Conservation (phyloP, 331 rosid species). For the Telfairia occidentalis region DNA sequence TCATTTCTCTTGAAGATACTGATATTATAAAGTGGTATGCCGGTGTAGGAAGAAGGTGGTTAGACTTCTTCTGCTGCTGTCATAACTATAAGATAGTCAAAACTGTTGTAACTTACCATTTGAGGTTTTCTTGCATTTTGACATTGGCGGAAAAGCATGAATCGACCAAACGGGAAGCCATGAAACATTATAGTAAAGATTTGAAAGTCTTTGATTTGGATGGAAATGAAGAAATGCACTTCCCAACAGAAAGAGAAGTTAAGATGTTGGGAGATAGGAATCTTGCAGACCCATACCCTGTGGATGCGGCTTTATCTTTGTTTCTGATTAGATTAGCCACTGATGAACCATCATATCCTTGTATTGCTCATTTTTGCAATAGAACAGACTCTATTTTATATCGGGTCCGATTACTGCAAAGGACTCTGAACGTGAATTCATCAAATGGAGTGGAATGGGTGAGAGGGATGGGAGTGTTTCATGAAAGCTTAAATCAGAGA, state of each 20-base stretch:
- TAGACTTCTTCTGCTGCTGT: neutral
- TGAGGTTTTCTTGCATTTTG: slow-evolving; percentile 10
- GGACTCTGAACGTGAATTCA: slow-evolving; percentile 2
- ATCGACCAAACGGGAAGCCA: slow-evolving; percentile 10
- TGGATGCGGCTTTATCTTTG: slow-evolving; percentile 5
- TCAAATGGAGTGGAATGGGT: neutral
- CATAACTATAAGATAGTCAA: slow-evolving; percentile 7
- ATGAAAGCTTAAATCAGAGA: slow-evolving; percentile 6
- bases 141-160: slow-evolving; percentile 5
- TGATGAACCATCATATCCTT: neutral
- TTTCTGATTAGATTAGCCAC: neutral
- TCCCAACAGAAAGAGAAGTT: slow-evolving; percentile 4
- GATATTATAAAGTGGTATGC: slow-evolving; percentile 9
- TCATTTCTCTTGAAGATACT: neutral
- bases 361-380: slow-evolving; percentile 6
- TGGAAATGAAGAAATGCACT: neutral
- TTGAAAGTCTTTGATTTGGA: neutral
- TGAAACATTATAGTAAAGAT: neutral
- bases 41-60: neutral
- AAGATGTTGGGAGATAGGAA: slow-evolving; percentile 5
- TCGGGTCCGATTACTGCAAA: neutral
- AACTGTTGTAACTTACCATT: slow-evolving; percentile 6
- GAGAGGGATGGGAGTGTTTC: slow-evolving; percentile 1
- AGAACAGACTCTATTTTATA: neutral
- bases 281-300: slow-evolving; percentile 5